Conservation (phyloP, 345 rosid genomes). For the Chamaenerion angustifolium region DNA sequence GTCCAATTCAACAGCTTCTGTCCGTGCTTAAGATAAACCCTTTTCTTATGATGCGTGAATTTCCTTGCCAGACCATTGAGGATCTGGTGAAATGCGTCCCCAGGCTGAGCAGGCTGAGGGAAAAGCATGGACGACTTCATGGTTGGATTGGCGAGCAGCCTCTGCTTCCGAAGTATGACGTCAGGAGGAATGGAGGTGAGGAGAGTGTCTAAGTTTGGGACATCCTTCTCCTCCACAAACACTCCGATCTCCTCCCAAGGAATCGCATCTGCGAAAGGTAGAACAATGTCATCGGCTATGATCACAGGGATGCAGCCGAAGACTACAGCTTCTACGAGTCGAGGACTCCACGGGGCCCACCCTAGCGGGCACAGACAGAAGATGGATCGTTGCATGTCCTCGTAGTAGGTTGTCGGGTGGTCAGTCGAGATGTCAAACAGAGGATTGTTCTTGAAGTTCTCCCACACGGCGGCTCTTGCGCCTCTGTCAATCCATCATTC, state of each 20-base stretch:
- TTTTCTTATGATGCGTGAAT: conserved; percentile 52
- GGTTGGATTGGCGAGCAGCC: conserved; percentile 87
- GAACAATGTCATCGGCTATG: conserved; percentile 86
- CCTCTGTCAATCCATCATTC: conserved; percentile 61
- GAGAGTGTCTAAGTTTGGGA: conserved; percentile 64
- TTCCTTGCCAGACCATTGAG: conserved; percentile 81
- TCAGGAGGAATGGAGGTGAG: conserved; percentile 71
- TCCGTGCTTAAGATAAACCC: conserved; percentile 38
- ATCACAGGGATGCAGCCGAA: conserved; percentile 97
- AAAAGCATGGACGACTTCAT: conserved; percentile 90
- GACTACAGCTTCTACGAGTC: conserved; percentile 95
- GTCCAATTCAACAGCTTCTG: conserved; percentile 73
- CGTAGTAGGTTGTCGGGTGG: conserved; percentile 87
- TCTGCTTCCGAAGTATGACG: conserved; percentile 73
- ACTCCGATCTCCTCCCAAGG: conserved; percentile 99
- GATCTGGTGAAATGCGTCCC: conserved; percentile 95
- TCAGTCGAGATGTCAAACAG: conserved; percentile 91
- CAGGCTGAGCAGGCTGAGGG: conserved; percentile 85
- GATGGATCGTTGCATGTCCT: conserved; percentile 92
- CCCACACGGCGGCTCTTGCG: conserved; percentile 99
- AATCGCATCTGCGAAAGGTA: conserved; percentile 94
- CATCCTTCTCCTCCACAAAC: conserved; percentile 77
- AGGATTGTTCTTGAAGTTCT: conserved; percentile 86
- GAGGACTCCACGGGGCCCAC: conserved; percentile 99
- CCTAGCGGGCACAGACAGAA: conserved; percentile 94